Evolutionary conservation across 192 early-diverging fungal genomes (phyloP).

Genomic region (Backusella luteola): DNA sequence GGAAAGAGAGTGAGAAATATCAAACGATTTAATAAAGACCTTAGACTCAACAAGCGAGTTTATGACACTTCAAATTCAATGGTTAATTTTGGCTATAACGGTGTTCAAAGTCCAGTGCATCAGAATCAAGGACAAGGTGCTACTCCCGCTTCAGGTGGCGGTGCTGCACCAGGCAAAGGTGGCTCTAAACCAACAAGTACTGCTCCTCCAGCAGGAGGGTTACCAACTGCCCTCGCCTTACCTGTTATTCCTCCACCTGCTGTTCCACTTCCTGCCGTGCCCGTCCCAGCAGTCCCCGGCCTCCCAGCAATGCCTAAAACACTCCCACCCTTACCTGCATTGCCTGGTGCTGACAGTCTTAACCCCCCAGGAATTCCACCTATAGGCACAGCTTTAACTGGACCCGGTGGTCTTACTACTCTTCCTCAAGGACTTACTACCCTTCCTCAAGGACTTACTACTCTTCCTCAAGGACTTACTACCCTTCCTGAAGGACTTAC

Average conservation of each 20-base stretch:
- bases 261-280: background rate
- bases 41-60: background rate
- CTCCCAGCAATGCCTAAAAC: background rate
- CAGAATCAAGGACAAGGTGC: background rate
- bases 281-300: background rate
- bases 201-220: background rate
- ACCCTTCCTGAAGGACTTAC: background rate
- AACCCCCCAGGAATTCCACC: background rate
- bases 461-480: background rate
- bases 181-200: background rate
- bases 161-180: background rate
- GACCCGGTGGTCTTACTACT: background rate
- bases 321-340: background rate
- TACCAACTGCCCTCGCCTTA: background rate
- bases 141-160: background rate
- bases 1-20: background rate
- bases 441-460: too few species aligned
- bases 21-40: background rate
- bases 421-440: background rate
- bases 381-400: background rate
- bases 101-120: background rate
- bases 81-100: background rate
- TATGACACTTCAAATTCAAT: background rate
- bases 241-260: background rate
- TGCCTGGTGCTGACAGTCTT: background rate